These are phyloP conservation scores for Hyphopichia burtonii DNA, from an alignment of 1,139 yeast genomes.

Conservation along the genomic window DNA sequence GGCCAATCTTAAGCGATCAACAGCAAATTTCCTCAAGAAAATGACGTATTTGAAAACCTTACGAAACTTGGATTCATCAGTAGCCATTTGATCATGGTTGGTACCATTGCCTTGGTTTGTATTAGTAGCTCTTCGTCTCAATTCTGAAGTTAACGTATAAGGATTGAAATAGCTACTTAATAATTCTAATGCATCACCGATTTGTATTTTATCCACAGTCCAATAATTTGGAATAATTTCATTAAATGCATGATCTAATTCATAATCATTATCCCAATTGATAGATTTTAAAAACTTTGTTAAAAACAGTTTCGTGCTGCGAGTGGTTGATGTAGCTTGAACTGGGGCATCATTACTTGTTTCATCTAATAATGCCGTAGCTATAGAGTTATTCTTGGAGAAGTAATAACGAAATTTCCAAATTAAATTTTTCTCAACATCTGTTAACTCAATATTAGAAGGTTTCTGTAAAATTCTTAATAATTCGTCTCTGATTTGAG, in stretches of 20 bases:
- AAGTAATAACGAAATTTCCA: conserved; percentile 93
- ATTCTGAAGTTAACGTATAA: conserved; percentile 26
- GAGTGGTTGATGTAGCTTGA: conserved; percentile 2
- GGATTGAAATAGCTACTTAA: conserved; percentile 69
- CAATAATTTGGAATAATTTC: conserved; percentile 46
- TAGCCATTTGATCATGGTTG: conserved; percentile 8
- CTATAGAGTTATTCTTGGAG: conserved; percentile 52
- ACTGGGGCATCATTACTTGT: conserved; percentile 8
- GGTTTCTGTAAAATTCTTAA: conserved; percentile 70
- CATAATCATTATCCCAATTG: conserved; percentile 83
- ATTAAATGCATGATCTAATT: conserved; percentile 73
- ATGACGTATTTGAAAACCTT: conserved; percentile 35
- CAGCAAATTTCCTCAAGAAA: conserved; percentile 78
- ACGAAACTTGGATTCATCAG: conserved; percentile 31
- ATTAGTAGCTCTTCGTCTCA: conserved; percentile 2
- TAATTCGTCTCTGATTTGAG: conserved; percentile 75
- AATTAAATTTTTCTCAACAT: conserved; percentile 80
- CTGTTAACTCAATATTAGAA: conserved; percentile 77
- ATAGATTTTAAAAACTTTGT: conserved; percentile 87
- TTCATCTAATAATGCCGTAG: conserved; percentile 14
- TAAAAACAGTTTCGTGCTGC: conserved; percentile 49
- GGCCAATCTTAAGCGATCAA: conserved; percentile 75
- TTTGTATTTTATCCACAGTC: conserved; percentile 70
- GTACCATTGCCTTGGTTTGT: conserved; percentile 2
- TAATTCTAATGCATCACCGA: conserved; percentile 90